Evolutionary conservation across 768 basidiomycete species (phyloP), one percentile per base, ranked within the genome.

Genomic region (Amanita thiersii): DNA sequence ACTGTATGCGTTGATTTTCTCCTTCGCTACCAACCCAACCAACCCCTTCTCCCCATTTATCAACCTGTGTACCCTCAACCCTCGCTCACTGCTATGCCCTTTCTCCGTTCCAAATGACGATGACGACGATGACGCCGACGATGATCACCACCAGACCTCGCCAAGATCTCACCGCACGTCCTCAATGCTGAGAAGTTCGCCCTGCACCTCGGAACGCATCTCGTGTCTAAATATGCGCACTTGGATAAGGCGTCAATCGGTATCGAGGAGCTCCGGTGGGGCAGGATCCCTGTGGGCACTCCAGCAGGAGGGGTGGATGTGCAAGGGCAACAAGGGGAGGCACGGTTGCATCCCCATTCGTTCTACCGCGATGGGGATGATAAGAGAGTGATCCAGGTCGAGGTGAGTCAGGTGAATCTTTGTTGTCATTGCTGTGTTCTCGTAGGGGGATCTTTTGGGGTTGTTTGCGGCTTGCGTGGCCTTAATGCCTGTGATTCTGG

Each of bases 291-390:
- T 3, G 68, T 85, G 25, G 58, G n/a, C n/a, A n/a, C n/a, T n/a
- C n/a, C n/a, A n/a, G n/a, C n/a, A n/a, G n/a, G n/a, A n/a, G n/a
- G n/a, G n/a, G n/a, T n/a, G n/a, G n/a, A n/a, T n/a, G n/a, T n/a
- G n/a, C n/a, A n/a, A 64, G 4, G 66, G 60, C 5, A 64, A 63
- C 24, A 57, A 66, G 35, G 60, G 56, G 0, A 56, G 39, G n/a
- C 32, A 56, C 29, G 64, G n/a, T n/a, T 58, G 2, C 92, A 97
- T 57, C 58, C 75, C 5, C 88, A 93, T 57, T 76, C 89, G 11
- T 98, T 94, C 61, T 68, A 73, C 43, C 70, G 93, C 17, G 89
- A 97, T 51, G 94, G 93, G 1, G 88, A 92, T 2, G 93, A 98
- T 56, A 94, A 86, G 67, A 70, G 79, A 3, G 56, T 81, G 23